Evolutionary conservation across 108 stramenopile species (phyloP), one percentile per base, ranked within the genome.

Genomic region (Discostella pseudostelligera): DNA sequence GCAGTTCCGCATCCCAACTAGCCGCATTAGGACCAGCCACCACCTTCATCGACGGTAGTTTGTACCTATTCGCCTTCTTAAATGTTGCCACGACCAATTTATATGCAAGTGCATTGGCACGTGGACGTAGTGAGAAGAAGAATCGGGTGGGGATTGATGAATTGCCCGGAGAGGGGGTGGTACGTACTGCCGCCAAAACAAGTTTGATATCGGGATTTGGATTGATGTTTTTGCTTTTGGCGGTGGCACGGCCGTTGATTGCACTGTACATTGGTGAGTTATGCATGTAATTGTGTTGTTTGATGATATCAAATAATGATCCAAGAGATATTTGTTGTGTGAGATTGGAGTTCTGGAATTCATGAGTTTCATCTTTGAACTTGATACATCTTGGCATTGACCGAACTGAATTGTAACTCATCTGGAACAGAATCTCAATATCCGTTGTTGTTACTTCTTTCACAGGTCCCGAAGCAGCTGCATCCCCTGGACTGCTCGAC

Each of bases 11-110:
- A 59, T 51, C 76, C 1, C 70, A 78, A 53, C 39, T 79, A 16
- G 79, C 76, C 3, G 84, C 84, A 0, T 45, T 87, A 6, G 85
- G 85, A 0, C 93, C 93, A 4, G 90, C 89, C 59, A 90, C 89
- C 13, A 91, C 93, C 8, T 89, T 94, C 56, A 84, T 90, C 43
- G 93, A 94, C 55, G 93, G 93, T 16, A 85, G 89, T 10, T 84
- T 85, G 57, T 94, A 88, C 58, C 61, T 91, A 16, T 94, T 91
- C 74, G 87, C 88, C 1, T 94, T 94, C 69, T 50, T 94, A 47
- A 94, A 94, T 70, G 89, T 94, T 35, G 93, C 93, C 0, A 88
- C 93, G 8, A 94, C 93, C 35, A 94, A 94, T 68, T 54, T 94
- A 37, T 94, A 87, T 62, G 85, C 93, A 3, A 76, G 80, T 54